phyloP scores from a whole-genome alignment of 78 protist genomes.

The Dictyostelium citrinum region DNA sequence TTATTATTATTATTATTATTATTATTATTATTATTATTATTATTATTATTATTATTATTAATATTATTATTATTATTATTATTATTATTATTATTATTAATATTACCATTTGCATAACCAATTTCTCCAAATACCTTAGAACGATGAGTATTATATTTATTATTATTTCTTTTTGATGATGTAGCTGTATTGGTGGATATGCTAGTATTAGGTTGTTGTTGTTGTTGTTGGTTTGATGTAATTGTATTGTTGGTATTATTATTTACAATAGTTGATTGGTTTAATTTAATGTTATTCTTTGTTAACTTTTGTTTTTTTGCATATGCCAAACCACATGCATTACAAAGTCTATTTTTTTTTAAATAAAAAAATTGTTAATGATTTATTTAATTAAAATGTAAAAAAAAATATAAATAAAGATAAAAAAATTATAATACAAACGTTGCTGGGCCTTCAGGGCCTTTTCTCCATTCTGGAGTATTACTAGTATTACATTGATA shows the following conservation, averaged over 20 bases:
- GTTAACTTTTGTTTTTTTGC: constrained; percentile 53
- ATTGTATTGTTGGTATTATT: background rate
- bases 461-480: constrained; percentile 81
- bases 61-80: no score
- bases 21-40: no score
- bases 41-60: no score
- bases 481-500: constrained; percentile 40
- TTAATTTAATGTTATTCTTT: background rate
- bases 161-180: background rate
- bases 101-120: background rate
- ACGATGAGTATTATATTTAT: background rate
- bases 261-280: background rate
- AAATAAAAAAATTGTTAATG: no score
- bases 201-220: no score
- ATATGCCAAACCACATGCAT: constrained; percentile 75
- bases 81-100: no score
- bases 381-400: no score
- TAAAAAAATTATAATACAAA: no score
- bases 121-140: background rate
- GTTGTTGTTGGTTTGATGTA: background rate
- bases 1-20: no score
- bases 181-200: no score
- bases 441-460: constrained; percentile 80
- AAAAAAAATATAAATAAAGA: background rate
- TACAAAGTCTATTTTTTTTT: constrained; percentile 75